phyloP scores from a whole-genome alignment of 2,329 filamentous ascomycete species.

The Chaetomium olivaceum region DNA sequence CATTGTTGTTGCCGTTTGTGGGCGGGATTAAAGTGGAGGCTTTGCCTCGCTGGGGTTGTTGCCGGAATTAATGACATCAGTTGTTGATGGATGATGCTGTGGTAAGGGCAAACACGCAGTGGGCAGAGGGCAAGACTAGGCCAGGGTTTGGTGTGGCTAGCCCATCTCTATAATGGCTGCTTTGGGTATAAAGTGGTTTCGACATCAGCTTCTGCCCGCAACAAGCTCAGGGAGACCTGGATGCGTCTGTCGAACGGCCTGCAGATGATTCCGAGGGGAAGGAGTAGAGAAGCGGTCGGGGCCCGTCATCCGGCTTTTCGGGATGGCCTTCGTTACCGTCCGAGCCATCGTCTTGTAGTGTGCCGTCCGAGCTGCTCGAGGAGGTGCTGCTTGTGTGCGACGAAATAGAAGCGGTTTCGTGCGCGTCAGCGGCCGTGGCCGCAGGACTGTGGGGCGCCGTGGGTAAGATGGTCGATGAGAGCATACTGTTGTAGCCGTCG shows the following conservation, averaged over 20 bases:
- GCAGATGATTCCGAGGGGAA: constrained; percentile 26
- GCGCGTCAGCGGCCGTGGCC: constrained; percentile 33
- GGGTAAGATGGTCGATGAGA: constrained; percentile 47
- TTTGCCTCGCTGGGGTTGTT: constrained; percentile 14
- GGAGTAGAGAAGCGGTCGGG: constrained; percentile 25
- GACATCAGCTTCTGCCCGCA: neutral
- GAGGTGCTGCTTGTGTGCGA: constrained; percentile 23
- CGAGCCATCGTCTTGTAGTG: constrained; percentile 28
- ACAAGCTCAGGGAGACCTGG: constrained; percentile 9
- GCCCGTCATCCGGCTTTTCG: constrained; percentile 12
- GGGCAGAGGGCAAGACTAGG: neutral
- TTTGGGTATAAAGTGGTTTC: constrained; percentile 6
- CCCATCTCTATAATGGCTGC: neutral
- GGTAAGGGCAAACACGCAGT: neutral
- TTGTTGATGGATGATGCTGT: neutral
- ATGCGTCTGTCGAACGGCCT: constrained; percentile 23
- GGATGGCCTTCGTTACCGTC: constrained; percentile 18
- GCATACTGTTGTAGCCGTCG: constrained; percentile 49
- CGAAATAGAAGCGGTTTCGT: constrained; percentile 26
- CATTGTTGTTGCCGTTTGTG: neutral
- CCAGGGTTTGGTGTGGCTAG: neutral
- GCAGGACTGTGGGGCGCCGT: constrained; percentile 39
- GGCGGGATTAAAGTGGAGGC: constrained; percentile 22
- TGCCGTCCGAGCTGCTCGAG: constrained; percentile 27
- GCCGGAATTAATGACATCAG: constrained; percentile 18